Conservation (phyloP, 1,284 basidiomycete genomes). For the Cutaneotrichosporon dermatis region DNA sequence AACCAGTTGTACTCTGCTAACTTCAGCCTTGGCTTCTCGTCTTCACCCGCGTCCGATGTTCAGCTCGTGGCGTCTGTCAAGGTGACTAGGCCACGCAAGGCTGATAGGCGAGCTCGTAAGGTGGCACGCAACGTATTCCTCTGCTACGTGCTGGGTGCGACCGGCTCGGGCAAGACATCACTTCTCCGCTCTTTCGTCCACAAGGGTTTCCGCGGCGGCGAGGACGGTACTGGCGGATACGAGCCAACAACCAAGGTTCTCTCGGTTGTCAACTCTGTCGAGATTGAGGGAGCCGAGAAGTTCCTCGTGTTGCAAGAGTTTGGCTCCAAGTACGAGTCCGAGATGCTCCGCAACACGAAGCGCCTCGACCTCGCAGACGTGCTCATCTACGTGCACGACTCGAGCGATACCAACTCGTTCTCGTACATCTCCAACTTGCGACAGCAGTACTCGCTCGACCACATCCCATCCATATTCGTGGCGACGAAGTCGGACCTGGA, state of each 20-base stretch:
- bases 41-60: conserved; percentile 46
- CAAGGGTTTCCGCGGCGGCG: conserved; percentile 57
- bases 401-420: conserved; percentile 97
- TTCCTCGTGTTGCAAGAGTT: conserved; percentile 97
- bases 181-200: conserved; percentile 79
- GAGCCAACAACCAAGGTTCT: conserved; percentile 84
- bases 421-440: conserved; percentile 94
- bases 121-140: conserved; percentile 84
- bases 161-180: conserved; percentile 91
- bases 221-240: conserved; percentile 53
- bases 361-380: conserved; percentile 90
- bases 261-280: conserved; percentile 91
- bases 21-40: conserved; percentile 47
- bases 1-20: conserved; percentile 17
- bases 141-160: conserved; percentile 89
- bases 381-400: conserved; percentile 93
- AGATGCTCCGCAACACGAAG: conserved; percentile 80
- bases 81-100: conserved; percentile 73
- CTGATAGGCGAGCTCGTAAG: conserved; percentile 80
- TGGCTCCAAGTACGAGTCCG: conserved; percentile 88
- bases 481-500: conserved; percentile 98
- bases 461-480: conserved; percentile 93
- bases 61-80: conserved; percentile 69
- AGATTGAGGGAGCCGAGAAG: conserved; percentile 90
- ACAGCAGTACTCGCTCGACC: conserved; percentile 95